Evolutionary conservation across 148 eudicot species (phyloP).

Genomic region (Cornus kousa): DNA sequence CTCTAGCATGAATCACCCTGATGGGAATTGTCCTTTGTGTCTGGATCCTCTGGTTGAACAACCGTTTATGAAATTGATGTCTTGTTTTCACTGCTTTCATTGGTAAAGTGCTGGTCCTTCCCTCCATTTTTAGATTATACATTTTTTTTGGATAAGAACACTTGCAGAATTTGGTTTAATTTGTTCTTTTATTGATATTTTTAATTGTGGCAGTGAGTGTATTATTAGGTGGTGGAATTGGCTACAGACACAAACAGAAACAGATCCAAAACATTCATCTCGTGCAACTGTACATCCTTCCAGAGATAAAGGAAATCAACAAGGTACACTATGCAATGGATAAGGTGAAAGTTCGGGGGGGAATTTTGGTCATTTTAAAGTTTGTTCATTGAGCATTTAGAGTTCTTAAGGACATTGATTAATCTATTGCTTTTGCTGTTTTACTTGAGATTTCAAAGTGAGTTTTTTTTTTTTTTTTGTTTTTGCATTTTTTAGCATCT

Average conservation of each 20-base stretch:
- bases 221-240: constrained; percentile 89
- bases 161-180: constrained; percentile 1
- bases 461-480: no score
- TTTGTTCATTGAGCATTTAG: background rate
- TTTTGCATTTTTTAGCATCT: no score
- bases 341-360: background rate
- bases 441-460: no score
- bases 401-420: no score
- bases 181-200: constrained; percentile 5
- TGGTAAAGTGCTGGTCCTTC: constrained; percentile 37
- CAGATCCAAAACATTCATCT: constrained; percentile 26
- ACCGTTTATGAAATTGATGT: constrained; percentile 95
- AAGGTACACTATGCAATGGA: constrained; percentile 23
- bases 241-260: constrained; percentile 48
- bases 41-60: constrained; percentile 73
- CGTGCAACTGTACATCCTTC: constrained; percentile 24
- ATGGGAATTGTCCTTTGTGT: constrained; percentile 92
- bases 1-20: constrained; percentile 89
- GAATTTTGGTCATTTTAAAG: background rate
- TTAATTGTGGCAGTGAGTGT: constrained; percentile 55
- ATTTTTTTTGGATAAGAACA: constrained; percentile 5
- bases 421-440: no score
- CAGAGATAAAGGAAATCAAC: constrained; percentile 22
- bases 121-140: background rate
- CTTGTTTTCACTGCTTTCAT: constrained; percentile 97